Conservation (phyloP, 345 rosid species). For the Tarenaya hassleriana region DNA sequence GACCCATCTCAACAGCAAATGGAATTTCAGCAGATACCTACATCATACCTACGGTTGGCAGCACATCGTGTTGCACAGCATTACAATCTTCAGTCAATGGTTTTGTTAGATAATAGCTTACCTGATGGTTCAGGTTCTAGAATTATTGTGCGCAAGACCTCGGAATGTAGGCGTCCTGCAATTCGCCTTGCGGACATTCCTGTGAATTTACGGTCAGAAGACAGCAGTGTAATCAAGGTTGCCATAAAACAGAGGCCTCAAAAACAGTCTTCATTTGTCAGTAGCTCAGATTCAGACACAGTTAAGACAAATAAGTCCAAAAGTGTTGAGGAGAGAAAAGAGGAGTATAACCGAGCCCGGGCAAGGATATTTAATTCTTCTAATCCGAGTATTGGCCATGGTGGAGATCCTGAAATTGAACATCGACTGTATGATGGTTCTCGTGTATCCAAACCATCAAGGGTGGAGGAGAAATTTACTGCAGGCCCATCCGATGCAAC, state of each 20-base stretch:
- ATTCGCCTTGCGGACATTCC: conserved; percentile 74
- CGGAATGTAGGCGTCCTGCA: conserved; percentile 48
- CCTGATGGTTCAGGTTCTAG: conserved; percentile 65
- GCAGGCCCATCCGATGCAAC: conserved; percentile 38
- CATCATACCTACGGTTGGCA: conserved; percentile 72
- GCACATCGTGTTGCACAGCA: conserved; percentile 88
- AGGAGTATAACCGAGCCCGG: conserved; percentile 74
- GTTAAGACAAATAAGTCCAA: conserved; percentile 42
- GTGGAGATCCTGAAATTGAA: not conserved
- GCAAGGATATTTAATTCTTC: conserved; percentile 64
- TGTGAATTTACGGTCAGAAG: conserved; percentile 55
- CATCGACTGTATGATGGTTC: conserved; percentile 30
- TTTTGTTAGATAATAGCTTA: conserved; percentile 51
- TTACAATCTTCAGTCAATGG: conserved; percentile 76
- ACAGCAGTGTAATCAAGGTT: conserved; percentile 46
- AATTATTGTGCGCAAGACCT: conserved; percentile 63
- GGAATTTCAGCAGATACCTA: conserved; percentile 76
- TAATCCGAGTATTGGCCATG: conserved; percentile 27
- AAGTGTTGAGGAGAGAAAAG: conserved; percentile 83
- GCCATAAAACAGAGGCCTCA: conserved; percentile 78
- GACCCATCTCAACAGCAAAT: conserved; percentile 57
- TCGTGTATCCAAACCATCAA: conserved; percentile 32
- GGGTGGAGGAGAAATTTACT: conserved; percentile 41
- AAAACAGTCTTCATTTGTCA: conserved; percentile 32
- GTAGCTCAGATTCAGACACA: conserved; percentile 37